Conservation (phyloP, 2,329 filamentous ascomycete genomes). For the Rhytidhysteron rufulum region DNA sequence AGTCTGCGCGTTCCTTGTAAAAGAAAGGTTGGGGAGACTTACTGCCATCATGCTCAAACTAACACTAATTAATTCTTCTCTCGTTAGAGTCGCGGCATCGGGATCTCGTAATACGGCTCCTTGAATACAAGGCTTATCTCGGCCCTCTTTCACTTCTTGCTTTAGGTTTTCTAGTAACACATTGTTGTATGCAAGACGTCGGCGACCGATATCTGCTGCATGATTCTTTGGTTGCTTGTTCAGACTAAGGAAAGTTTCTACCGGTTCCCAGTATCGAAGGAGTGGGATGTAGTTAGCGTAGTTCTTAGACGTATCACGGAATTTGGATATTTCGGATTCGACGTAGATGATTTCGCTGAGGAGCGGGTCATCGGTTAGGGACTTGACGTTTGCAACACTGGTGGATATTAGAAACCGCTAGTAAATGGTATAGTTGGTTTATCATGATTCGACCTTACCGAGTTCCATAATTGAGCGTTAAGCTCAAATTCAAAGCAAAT, state of each 20-base stretch:
- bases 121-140: neutral
- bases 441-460: neutral
- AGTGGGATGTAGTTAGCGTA: conserved; percentile 11
- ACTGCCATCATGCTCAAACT: neutral
- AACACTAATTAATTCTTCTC: neutral
- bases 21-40: neutral
- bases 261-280: conserved; percentile 8
- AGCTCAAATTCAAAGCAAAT: neutral
- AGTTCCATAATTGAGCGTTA: neutral
- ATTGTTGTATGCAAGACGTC: conserved; percentile 4
- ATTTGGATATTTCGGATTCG: conserved; percentile 8
- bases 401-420: neutral
- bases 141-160: neutral
- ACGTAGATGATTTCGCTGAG: conserved; percentile 9
- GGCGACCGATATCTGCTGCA: conserved; percentile 9
- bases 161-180: neutral
- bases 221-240: conserved; percentile 5
- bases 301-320: conserved; percentile 10
- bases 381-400: neutral
- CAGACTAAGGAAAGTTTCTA: conserved; percentile 5
- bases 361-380: neutral
- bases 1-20: neutral
- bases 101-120: neutral
- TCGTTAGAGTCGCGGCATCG: neutral
- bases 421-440: neutral